Conservation (phyloP, 2,329 filamentous ascomycete genomes). For the Neofusicoccum cordaticola region DNA sequence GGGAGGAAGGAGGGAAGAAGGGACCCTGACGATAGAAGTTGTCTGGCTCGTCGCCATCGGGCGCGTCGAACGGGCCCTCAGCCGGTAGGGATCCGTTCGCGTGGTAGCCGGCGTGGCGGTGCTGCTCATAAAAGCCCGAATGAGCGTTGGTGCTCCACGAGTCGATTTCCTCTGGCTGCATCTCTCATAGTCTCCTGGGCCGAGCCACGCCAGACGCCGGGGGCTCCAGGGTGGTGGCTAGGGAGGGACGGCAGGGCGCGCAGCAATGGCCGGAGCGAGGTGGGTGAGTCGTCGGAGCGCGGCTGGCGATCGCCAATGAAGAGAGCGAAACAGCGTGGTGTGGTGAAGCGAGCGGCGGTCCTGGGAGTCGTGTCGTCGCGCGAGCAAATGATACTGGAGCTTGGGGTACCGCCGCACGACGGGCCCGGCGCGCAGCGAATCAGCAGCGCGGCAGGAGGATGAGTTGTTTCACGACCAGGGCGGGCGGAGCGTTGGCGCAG, state of each 20-base stretch:
- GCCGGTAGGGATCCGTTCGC: constrained; percentile 16
- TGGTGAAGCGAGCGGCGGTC: constrained; percentile 12
- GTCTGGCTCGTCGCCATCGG: constrained; percentile 15
- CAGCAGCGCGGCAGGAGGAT: constrained; percentile 17
- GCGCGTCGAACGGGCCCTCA: constrained; percentile 7
- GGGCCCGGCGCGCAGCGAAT: constrained; percentile 16
- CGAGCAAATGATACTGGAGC: constrained; percentile 17
- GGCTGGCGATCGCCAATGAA: constrained; percentile 17
- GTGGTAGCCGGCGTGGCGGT: constrained; percentile 8
- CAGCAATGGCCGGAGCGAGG: constrained; percentile 6
- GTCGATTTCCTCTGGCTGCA: constrained; percentile 16
- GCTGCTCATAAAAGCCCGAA: constrained; percentile 7
- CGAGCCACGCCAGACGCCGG: constrained; percentile 19
- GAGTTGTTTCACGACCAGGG: constrained; percentile 18
- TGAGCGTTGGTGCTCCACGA: constrained; percentile 15
- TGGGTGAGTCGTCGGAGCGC: constrained; percentile 8
- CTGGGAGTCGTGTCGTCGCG: constrained; percentile 17
- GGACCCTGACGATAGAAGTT: constrained; percentile 16
- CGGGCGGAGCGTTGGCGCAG: constrained; percentile 7
- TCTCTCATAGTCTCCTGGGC: constrained; percentile 17
- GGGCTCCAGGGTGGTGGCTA: constrained; percentile 18
- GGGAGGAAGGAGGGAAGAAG: constrained; percentile 3
- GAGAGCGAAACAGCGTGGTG: constrained; percentile 2
- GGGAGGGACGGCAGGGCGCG: not conserved
- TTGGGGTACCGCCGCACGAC: constrained; percentile 15